phyloP scores from a whole-genome alignment of 495 filamentous ascomycete species.

The Margaritispora aquatica region DNA sequence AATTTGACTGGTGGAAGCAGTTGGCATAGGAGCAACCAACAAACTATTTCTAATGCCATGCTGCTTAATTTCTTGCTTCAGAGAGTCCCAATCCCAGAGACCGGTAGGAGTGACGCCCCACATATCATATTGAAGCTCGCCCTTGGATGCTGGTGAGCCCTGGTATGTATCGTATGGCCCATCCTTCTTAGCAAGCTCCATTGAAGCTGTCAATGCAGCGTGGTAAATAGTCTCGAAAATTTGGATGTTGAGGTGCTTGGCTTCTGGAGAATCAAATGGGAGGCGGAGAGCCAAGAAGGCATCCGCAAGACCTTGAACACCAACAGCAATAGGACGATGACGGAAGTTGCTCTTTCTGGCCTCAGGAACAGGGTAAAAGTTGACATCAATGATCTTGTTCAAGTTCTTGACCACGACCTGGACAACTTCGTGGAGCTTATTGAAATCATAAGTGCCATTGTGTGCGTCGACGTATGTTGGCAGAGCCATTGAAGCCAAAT shows the following conservation, averaged over 20 bases:
- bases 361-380: slow-evolving; percentile 93
- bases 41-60: slow-evolving; percentile 91
- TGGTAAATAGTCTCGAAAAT: slow-evolving; percentile 99
- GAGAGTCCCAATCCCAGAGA: slow-evolving; percentile 90
- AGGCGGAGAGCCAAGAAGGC: slow-evolving; percentile 94
- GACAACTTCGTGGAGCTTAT: slow-evolving; percentile 88
- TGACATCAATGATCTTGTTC: slow-evolving; percentile 96
- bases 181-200: slow-evolving; percentile 71
- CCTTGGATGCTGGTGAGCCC: slow-evolving; percentile 90
- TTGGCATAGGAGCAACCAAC: slow-evolving; percentile 95
- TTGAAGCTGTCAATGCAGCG: slow-evolving; percentile 83
- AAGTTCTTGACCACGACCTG: slow-evolving; percentile 87
- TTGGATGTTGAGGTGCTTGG: slow-evolving; percentile 88
- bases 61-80: slow-evolving; percentile 87
- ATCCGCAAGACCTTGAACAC: slow-evolving; percentile 98
- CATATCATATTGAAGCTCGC: slow-evolving; percentile 97
- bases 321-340: slow-evolving; percentile 88
- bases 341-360: slow-evolving; percentile 93
- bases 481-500: slow-evolving; percentile 88
- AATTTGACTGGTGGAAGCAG: slow-evolving; percentile 93
- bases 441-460: slow-evolving; percentile 82
- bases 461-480: slow-evolving; percentile 82
- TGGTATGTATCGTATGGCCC: slow-evolving; percentile 87
- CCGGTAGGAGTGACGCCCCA: slow-evolving; percentile 90
- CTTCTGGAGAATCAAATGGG: slow-evolving; percentile 94